Evolutionary conservation across 208 protist genomes (phyloP).

Genomic region (Trypanosoma melophagium): DNA sequence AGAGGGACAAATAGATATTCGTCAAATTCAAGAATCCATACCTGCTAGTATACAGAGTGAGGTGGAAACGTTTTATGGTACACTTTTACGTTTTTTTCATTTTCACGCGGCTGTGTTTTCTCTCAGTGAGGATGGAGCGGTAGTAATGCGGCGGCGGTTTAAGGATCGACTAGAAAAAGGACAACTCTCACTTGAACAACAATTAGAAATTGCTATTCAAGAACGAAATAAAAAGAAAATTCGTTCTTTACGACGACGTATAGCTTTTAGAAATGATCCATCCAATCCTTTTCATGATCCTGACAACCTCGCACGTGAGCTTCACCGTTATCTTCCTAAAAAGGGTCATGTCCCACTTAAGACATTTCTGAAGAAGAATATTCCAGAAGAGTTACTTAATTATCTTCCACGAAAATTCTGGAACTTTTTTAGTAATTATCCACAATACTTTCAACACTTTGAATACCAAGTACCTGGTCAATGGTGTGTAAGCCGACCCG

Average conservation of each 20-base stretch:
- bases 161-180: conserved; percentile 58
- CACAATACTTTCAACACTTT: conserved; percentile 85
- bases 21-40: conserved; percentile 33
- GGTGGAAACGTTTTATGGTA: conserved; percentile 63
- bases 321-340: conserved; percentile 71
- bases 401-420: conserved; percentile 68
- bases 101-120: conserved; percentile 76
- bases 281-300: conserved; percentile 87
- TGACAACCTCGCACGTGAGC: conserved; percentile 84
- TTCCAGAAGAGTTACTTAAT: conserved; percentile 74
- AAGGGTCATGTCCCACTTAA: conserved; percentile 69
- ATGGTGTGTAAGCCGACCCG: conserved; percentile 75
- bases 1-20: conserved; percentile 59
- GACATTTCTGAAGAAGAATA: conserved; percentile 55
- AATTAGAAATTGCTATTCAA: conserved; percentile 69
- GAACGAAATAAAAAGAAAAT: conserved; percentile 60
- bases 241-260: conserved; percentile 69
- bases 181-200: conserved; percentile 77
- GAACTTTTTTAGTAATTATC: conserved; percentile 84
- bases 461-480: conserved; percentile 70
- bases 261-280: conserved; percentile 84
- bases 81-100: conserved; percentile 49
- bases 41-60: conserved; percentile 37
- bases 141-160: conserved; percentile 83
- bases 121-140: conserved; percentile 46